Percentiles rank a stretch among this genome's conserved stretches.
Conservation (phyloP, 1,284 basidiomycete species). For the Rhodotorula sp. region DNA sequence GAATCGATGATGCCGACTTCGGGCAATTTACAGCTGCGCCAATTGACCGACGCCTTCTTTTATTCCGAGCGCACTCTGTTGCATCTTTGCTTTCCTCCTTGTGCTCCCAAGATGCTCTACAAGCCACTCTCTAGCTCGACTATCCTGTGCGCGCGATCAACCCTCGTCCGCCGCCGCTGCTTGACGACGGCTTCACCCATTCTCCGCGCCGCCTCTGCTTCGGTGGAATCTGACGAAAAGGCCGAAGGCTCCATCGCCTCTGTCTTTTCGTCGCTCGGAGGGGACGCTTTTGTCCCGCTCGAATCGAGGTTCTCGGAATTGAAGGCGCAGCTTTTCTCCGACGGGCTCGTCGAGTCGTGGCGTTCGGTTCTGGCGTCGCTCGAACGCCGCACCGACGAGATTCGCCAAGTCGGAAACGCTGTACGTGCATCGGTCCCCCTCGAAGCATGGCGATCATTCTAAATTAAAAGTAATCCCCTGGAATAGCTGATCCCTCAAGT, state of each 20-base stretch:
- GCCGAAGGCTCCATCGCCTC: constrained; percentile 57
- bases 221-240: constrained; percentile 42
- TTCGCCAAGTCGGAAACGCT: constrained; percentile 55
- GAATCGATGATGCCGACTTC: neutral
- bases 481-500: constrained; percentile 63
- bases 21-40: neutral
- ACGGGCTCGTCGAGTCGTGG: constrained; percentile 59
- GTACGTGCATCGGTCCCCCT: constrained; percentile 50
- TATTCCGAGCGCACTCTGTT: neutral
- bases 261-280: constrained; percentile 58
- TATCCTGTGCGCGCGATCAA: neutral
- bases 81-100: neutral
- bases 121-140: neutral
- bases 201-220: neutral
- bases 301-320: constrained; percentile 15
- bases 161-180: neutral
- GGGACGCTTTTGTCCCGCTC: constrained; percentile 18
- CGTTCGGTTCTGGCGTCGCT: constrained; percentile 59
- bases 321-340: constrained; percentile 41
- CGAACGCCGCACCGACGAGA: constrained; percentile 53
- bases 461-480: neutral
- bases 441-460: constrained; percentile 1
- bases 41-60: neutral
- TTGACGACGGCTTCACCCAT: neutral
- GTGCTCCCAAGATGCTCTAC: neutral